Evolutionary conservation across 331 rosid species (phyloP).

Genomic region (Arachis monticola): DNA sequence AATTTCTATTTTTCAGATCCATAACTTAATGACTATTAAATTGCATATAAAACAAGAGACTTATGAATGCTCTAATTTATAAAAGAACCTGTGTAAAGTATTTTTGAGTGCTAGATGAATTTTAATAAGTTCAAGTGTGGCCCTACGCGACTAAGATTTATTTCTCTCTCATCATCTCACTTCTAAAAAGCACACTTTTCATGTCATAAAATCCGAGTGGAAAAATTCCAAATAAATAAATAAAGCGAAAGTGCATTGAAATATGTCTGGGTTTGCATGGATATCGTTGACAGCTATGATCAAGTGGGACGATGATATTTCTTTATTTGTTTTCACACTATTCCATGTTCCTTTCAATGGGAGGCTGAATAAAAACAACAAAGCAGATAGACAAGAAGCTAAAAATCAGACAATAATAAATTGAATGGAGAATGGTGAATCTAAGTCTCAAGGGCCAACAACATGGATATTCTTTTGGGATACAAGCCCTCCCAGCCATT

Average conservation of each 20-base stretch:
- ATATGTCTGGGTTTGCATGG: background rate
- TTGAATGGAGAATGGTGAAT: slow-evolving; percentile 6
- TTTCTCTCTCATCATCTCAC: too few relatives aligned
- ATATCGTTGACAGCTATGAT: background rate
- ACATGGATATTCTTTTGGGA: slow-evolving; percentile 35
- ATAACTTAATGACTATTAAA: too few relatives aligned
- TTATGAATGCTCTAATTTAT: too few relatives aligned
- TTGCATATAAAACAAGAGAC: too few relatives aligned
- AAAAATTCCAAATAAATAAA: background rate
- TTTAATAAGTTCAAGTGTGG: too few relatives aligned
- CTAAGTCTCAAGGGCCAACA: background rate
- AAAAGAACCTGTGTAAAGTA: too few relatives aligned
- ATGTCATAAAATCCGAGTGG: too few relatives aligned
- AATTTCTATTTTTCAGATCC: too few relatives aligned
- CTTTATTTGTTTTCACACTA: background rate
- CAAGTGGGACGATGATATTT: slow-evolving; percentile 12
- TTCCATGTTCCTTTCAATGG: background rate
- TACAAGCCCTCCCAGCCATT: slow-evolving; percentile 24
- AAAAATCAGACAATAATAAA: background rate
- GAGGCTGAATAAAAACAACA: background rate
- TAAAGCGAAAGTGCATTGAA: background rate
- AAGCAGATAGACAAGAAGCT: background rate
- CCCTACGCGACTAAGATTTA: too few relatives aligned
- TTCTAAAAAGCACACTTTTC: too few relatives aligned
- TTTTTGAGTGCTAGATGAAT: too few relatives aligned